These are phyloP conservation scores for Isatis tinctoria DNA, from an alignment of 345 rosid species.

Conservation along the genomic window DNA sequence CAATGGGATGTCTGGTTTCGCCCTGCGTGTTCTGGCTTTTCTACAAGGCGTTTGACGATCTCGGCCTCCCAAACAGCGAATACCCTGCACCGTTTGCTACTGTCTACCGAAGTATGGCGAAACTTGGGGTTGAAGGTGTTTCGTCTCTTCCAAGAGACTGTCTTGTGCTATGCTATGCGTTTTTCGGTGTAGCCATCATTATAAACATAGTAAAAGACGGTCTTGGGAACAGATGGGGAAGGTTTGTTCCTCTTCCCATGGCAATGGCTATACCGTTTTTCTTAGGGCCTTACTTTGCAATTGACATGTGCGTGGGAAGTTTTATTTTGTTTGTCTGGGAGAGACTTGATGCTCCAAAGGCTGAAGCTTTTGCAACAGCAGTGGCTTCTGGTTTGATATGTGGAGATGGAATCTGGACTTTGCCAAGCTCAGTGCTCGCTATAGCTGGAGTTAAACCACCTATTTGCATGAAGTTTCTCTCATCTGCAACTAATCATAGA, in stretches of 20 bases:
- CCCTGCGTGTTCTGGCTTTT: slow-evolving; percentile 87
- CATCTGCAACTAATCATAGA: slow-evolving; percentile 44
- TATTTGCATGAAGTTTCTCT: slow-evolving; percentile 87
- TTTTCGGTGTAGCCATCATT: slow-evolving; percentile 44
- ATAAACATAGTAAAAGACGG: slow-evolving; percentile 39
- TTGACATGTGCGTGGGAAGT: slow-evolving; percentile 91
- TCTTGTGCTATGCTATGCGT: slow-evolving; percentile 46
- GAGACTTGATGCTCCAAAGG: slow-evolving; percentile 46
- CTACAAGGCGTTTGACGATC: slow-evolving; percentile 59
- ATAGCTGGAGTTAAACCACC: slow-evolving; percentile 65
- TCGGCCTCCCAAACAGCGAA: slow-evolving; percentile 61
- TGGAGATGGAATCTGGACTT: slow-evolving; percentile 87
- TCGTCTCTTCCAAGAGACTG: slow-evolving; percentile 70
- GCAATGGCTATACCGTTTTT: slow-evolving; percentile 97
- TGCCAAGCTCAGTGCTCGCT: slow-evolving; percentile 81
- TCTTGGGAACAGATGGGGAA: slow-evolving; percentile 31
- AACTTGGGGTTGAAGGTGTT: slow-evolving; percentile 69
- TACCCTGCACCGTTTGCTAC: slow-evolving; percentile 79
- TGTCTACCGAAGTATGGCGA: slow-evolving; percentile 71
- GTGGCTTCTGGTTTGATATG: slow-evolving; percentile 89
- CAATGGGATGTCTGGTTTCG: slow-evolving; percentile 60
- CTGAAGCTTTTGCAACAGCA: slow-evolving; percentile 55
- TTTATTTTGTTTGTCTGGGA: slow-evolving; percentile 71
- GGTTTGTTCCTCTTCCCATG: slow-evolving; percentile 88
- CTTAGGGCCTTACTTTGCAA: slow-evolving; percentile 75